Base-by-base conservation (phyloP, 1,284 basidiomycete genomes). In the Cutaneotrichosporon arboriforme region DNA sequence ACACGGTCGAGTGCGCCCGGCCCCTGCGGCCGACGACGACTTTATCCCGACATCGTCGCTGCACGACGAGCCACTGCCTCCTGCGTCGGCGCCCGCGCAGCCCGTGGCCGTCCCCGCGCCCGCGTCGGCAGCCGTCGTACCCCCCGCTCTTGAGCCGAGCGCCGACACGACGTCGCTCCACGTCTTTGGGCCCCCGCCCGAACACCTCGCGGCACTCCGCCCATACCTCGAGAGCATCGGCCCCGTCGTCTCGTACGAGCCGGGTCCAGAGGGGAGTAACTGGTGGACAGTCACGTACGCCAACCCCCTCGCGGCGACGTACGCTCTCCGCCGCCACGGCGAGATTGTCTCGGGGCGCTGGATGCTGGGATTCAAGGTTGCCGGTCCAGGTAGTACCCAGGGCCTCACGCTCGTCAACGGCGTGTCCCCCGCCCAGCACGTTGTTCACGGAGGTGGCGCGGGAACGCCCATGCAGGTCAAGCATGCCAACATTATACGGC, bases 281-380 rank as follows among this genome's bases (percentile, higher is more conserved):
- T 73, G 69, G 69, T 72, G 53, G 46, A 61, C 63, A 3, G 66
- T 72, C 48, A 56, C 60, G 35, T 73, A 63, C 44, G 52, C 53
- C 17, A 54, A 56, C 15, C 62, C 70, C 13, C 43, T 64, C 2
- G 53, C 60, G 4, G 72, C 72, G 1, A 56, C 51, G 17, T 70
- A 62, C 46, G 66, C 66, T 2, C 56, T 73, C 3, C 51, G 70
- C 36, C 59, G 67, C 36, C 70, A 73, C 41, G 72, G 72, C 2
- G 72, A 73, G 39, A 64, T 73, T 18, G 54, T 73, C 23, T 53
- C 54, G 26, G 69, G 69, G 2, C 54, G 57, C 46, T 73, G 61
- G 59, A 69, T 73, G 65, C 45, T 73, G 8, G 72, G 66, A 4
- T 66, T 73, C 53, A 70, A 67, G 54, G 65, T 72, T 35, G 63